A percentile compares a stretch with the other conserved stretches of the same genome.
Evolutionary conservation across 169 alveolate species (phyloP).

Genomic region (Babesia bigemina): DNA sequence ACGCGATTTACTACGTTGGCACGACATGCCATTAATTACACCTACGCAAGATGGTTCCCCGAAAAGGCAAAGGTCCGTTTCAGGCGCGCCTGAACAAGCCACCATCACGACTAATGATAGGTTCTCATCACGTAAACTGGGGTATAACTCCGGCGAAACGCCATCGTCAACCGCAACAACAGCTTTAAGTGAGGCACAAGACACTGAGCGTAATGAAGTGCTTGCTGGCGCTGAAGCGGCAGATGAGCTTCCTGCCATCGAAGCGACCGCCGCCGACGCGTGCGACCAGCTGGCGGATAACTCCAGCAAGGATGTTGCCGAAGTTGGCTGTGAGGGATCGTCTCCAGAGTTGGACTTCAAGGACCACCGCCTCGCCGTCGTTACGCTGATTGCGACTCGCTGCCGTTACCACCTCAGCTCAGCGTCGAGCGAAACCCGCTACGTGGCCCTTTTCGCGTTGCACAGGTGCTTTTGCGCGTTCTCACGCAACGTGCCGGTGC

Average conservation of each 20-base stretch:
- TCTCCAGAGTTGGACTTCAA: background rate
- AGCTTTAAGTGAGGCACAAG: too few relatives aligned
- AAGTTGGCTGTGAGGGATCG: background rate
- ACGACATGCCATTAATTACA: too few relatives aligned
- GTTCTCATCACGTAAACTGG: too few relatives aligned
- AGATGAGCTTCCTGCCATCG: background rate
- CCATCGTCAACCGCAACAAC: too few relatives aligned
- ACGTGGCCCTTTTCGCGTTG: conserved; percentile 33
- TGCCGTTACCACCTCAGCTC: conserved; percentile 35
- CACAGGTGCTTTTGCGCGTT: conserved; percentile 10
- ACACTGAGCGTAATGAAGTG: too few relatives aligned
- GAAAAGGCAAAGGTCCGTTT: too few relatives aligned
- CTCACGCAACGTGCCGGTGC: conserved; percentile 35
- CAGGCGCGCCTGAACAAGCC: too few relatives aligned
- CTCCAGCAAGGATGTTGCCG: background rate
- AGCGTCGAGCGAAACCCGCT: background rate
- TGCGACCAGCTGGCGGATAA: background rate
- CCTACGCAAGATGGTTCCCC: too few relatives aligned
- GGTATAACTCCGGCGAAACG: too few relatives aligned
- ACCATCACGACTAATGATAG: too few relatives aligned
- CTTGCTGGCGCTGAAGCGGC: too few relatives aligned
- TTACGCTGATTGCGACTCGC: conserved; percentile 53
- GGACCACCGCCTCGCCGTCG: conserved; percentile 28
- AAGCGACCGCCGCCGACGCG: background rate
- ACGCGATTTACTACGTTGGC: too few relatives aligned